Evolutionary conservation across 192 early-diverging fungal species (phyloP).

Genomic region (Coemansia umbellata): DNA sequence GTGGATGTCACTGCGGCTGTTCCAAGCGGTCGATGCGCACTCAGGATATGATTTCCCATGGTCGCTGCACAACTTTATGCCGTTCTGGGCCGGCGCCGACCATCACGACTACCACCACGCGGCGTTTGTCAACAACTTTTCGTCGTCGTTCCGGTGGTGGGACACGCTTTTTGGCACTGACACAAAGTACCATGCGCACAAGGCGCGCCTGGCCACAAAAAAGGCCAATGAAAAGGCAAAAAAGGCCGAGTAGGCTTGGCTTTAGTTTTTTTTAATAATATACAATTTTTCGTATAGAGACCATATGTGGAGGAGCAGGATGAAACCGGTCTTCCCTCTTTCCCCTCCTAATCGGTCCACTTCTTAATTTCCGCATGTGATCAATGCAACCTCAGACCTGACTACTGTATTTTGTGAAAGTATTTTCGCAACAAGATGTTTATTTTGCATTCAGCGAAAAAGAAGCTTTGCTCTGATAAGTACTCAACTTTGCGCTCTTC

Average conservation of each 20-base stretch:
- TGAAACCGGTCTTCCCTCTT: neutral
- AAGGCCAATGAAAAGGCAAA: slow-evolving; percentile 11
- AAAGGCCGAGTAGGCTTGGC: slow-evolving; percentile 4
- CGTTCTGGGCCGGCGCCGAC: slow-evolving; percentile 88
- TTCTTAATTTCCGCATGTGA: neutral
- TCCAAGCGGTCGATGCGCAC: slow-evolving; percentile 86
- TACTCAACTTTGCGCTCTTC: too few species aligned
- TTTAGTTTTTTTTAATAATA: neutral
- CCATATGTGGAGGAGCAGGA: neutral
- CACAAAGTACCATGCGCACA: slow-evolving; percentile 63
- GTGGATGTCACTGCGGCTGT: slow-evolving; percentile 79
- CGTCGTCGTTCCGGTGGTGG: slow-evolving; percentile 86
- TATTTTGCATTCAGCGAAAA: too few species aligned
- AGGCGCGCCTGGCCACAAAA: slow-evolving; percentile 31
- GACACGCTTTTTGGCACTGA: slow-evolving; percentile 86
- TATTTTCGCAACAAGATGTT: too few species aligned
- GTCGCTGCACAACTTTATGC: slow-evolving; percentile 79
- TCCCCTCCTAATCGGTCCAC: neutral
- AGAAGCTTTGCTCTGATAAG: too few species aligned
- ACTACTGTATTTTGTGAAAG: too few species aligned
- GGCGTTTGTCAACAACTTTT: slow-evolving; percentile 74
- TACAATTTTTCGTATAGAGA: neutral
- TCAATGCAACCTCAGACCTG: too few species aligned
- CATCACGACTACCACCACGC: slow-evolving; percentile 95
- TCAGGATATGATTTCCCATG: slow-evolving; percentile 96